Percentiles rank a stretch among this genome's conserved stretches.
These are phyloP conservation scores for Obba rivulosa DNA, from an alignment of 768 basidiomycete genomes.

Conservation along the genomic window DNA sequence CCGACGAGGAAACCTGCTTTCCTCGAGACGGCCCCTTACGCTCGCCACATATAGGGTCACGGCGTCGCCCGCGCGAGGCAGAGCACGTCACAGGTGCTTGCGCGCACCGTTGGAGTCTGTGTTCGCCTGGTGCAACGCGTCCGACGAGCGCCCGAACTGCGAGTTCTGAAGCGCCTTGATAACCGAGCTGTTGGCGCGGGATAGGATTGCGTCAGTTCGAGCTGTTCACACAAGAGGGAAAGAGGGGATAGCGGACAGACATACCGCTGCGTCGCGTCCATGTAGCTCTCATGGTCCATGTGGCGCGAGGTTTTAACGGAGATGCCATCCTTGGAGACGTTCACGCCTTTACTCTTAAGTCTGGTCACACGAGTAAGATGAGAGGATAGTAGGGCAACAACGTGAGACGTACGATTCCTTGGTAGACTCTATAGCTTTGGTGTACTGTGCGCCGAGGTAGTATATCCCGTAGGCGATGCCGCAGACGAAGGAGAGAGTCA, in stretches of 20 bases:
- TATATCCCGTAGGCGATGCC: constrained; percentile 41
- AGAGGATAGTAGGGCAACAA: background rate
- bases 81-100: too few relatives aligned
- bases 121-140: too few relatives aligned
- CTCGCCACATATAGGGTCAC: too few relatives aligned
- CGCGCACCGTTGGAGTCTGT: too few relatives aligned
- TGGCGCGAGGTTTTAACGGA: constrained; percentile 59
- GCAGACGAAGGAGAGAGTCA: constrained; percentile 43
- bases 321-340: constrained; percentile 55
- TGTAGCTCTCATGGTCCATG: constrained; percentile 57
- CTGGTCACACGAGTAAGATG: constrained; percentile 25
- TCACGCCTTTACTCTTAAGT: constrained; percentile 50
- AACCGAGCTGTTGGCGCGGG: too few relatives aligned
- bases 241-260: background rate
- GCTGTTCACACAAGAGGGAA: too few relatives aligned
- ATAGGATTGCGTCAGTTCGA: too few relatives aligned
- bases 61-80: too few relatives aligned
- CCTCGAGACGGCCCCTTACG: too few relatives aligned
- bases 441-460: constrained; percentile 32
- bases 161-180: too few relatives aligned
- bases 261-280: constrained; percentile 72
- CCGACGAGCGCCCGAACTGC: too few relatives aligned
- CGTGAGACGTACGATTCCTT: constrained; percentile 49
- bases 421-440: constrained; percentile 40
- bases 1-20: too few relatives aligned